These are phyloP conservation scores for Cladosporium sp. DNA, from an alignment of 2,329 filamentous ascomycete species.

Conservation along the genomic window DNA sequence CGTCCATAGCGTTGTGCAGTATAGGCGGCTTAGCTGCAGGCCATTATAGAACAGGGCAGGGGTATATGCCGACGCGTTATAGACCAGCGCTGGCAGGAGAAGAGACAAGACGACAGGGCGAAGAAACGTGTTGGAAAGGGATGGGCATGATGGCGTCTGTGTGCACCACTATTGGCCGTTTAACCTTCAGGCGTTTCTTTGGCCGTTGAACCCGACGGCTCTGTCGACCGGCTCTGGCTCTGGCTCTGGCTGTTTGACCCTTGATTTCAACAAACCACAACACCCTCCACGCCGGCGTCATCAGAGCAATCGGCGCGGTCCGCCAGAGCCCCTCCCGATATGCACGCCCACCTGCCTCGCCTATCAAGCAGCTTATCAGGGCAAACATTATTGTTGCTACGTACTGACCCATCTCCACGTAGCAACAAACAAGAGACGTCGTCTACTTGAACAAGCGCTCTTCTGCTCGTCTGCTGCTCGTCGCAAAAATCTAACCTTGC, in stretches of 20 bases:
- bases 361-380: slow-evolving; percentile 19
- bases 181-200: slow-evolving; percentile 3
- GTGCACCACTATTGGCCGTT: slow-evolving; percentile 7
- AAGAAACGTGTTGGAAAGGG: slow-evolving; percentile 9
- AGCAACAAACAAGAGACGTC: slow-evolving; percentile 9
- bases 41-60: slow-evolving; percentile 6
- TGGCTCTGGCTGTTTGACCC: neutral
- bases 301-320: neutral
- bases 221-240: neutral
- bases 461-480: neutral
- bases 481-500: neutral
- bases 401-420: slow-evolving; percentile 10
- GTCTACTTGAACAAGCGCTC: neutral
- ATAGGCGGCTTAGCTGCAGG: slow-evolving; percentile 2
- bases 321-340: neutral
- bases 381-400: slow-evolving; percentile 11
- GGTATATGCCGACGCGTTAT: slow-evolving; percentile 9
- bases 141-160: slow-evolving; percentile 7
- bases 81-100: neutral
- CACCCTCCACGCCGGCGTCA: neutral
- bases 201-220: slow-evolving; percentile 9
- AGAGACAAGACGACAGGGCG: neutral
- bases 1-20: slow-evolving; percentile 7
- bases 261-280: neutral
- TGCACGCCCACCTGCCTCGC: slow-evolving; percentile 8